Evolutionary conservation across 2,329 filamentous ascomycete species (phyloP), one percentile per base, ranked within the genome.

Genomic region (Trichoderma oligosporum): DNA sequence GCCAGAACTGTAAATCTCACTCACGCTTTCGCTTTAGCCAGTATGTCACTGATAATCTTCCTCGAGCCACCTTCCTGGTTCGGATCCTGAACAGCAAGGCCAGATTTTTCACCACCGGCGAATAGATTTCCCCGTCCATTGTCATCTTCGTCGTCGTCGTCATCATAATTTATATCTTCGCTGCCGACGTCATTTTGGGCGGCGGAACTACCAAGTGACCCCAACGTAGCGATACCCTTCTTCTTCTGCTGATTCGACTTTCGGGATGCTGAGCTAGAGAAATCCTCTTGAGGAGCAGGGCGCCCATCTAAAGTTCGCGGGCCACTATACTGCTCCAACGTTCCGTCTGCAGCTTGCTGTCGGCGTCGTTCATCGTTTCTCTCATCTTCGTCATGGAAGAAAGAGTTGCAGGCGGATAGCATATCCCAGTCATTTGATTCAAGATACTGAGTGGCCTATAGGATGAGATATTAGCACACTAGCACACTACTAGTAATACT

Each of bases 41-140:
- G 70, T 58, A 88, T 84, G 60, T 87, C 83, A 55, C 79, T 80
- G 62, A 87, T 81, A 57, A 87, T 74, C 62, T 78, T 80, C 65
- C 76, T 75, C 0, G 81, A 74, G 38, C 81, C 79, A 2, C 70
- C 70, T 9, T 78, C 73, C 41, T 72, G 71, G 4, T 69, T 67
- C 1, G 85, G 85, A 64, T 87, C 85, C 66, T 87, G 84, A 22
- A 88, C 82, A 20, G 85, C 85, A 44, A 88, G 71, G 0, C 83
- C 85, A 27, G 89, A 93, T 78, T 94, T 94, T 74, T 93, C 90
- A 31, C 90, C 90, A 51, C 90, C 90, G 18, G 90, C 87, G 71
- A 92, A 94, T 61, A 92, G 76, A 67, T 94, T 88, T 60, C 84
- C 76, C 6, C 78, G 78, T 24, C 79, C 78, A 61, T 84, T 80